phyloP scores from a whole-genome alignment of 352 stramenopile species.

The Thalassiosira delicatula region DNA sequence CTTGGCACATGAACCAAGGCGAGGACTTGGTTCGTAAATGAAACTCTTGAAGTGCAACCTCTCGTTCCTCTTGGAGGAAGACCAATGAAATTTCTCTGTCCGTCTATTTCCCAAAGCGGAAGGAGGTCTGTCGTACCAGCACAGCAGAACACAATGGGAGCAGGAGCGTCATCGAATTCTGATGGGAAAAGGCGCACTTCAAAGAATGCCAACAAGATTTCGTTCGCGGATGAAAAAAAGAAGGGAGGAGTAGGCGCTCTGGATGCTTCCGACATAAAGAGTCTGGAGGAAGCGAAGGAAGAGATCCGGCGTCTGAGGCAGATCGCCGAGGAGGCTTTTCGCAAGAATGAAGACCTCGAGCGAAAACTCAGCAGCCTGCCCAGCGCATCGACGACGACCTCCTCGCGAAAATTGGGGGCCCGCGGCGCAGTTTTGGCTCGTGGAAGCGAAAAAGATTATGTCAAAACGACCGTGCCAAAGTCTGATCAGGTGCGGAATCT shows the following conservation, averaged over 20 bases:
- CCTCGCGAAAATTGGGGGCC: slow-evolving; percentile 37
- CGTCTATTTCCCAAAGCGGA: too few relatives aligned
- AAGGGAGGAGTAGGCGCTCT: slow-evolving; percentile 52
- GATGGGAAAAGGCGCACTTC: slow-evolving; percentile 14
- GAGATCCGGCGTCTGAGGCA: slow-evolving; percentile 58
- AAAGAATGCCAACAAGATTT: slow-evolving; percentile 13
- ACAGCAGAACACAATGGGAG: too few relatives aligned
- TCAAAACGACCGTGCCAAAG: slow-evolving; percentile 77
- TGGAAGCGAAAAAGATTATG: slow-evolving; percentile 51
- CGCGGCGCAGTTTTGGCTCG: slow-evolving; percentile 59
- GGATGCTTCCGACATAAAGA: slow-evolving; percentile 63
- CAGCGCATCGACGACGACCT: slow-evolving; percentile 17
- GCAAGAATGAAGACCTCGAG: slow-evolving; percentile 48
- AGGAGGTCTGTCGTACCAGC: too few relatives aligned
- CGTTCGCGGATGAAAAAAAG: slow-evolving; percentile 13
- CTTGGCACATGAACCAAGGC: too few relatives aligned
- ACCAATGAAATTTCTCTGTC: too few relatives aligned
- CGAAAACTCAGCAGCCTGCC: slow-evolving; percentile 19
- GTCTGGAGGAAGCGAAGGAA: slow-evolving; percentile 63
- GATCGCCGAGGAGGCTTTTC: slow-evolving; percentile 51
- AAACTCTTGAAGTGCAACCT: too few relatives aligned
- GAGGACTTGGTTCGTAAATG: too few relatives aligned
- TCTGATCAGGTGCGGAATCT: slow-evolving; percentile 71
- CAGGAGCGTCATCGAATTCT: slow-evolving; percentile 41
- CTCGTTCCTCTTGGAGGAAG: too few relatives aligned